A percentile compares a stretch with the other conserved stretches of the same genome.
Evolutionary conservation across 2,329 filamentous ascomycete species (phyloP).

Genomic region (Colletotrichum lini): DNA sequence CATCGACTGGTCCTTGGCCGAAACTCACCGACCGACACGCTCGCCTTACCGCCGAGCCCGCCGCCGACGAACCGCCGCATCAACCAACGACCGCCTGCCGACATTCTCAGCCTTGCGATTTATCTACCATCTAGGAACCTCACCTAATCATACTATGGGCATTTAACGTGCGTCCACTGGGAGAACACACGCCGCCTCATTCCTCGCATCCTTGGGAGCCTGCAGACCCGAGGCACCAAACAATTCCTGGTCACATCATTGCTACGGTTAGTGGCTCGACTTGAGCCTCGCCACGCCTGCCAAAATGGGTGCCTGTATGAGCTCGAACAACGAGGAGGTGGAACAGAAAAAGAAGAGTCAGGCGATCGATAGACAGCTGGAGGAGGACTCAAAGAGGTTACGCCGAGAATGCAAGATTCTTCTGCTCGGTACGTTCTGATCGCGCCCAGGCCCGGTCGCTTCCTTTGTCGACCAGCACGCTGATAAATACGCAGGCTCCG

Average conservation of each 20-base stretch:
- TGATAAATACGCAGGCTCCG: constrained; percentile 77
- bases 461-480: not conserved
- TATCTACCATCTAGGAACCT: not conserved
- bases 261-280: constrained; percentile 2
- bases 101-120: not conserved
- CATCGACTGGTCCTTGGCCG: constrained; percentile 8
- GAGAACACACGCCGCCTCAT: constrained; percentile 5
- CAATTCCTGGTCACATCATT: constrained; percentile 3
- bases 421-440: constrained; percentile 80
- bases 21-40: constrained; percentile 11
- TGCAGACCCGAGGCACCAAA: constrained; percentile 18
- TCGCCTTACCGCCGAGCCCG: constrained; percentile 28
- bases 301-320: constrained; percentile 95
- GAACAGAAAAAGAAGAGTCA: constrained; percentile 98
- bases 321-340: constrained; percentile 85
- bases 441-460: not conserved
- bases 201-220: constrained; percentile 8
- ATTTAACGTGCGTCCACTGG: constrained; percentile 32
- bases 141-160: constrained; percentile 37
- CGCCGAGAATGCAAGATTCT: constrained; percentile 99
- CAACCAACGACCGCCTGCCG: constrained; percentile 5
- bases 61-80: constrained; percentile 21
- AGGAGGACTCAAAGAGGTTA: constrained; percentile 94
- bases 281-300: constrained; percentile 5
- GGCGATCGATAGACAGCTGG: constrained; percentile 92